Evolutionary conservation across 345 rosid genomes (phyloP), one percentile per base, ranked within the genome.

Genomic region (Citrus medica): DNA sequence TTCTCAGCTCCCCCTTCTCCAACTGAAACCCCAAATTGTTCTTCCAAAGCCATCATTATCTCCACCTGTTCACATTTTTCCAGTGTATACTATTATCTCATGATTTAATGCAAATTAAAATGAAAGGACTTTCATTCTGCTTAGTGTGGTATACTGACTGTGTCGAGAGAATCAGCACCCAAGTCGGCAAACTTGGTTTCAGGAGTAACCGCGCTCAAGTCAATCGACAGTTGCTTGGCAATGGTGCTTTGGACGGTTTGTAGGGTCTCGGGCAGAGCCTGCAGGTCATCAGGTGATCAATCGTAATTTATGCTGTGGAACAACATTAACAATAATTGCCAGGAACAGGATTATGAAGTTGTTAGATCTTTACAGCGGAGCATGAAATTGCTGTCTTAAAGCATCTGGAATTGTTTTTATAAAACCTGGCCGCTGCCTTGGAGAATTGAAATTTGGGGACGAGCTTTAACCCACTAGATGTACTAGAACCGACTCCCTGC

Each of bases 81-180:
- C 62, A 71, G 22, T 53, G 19, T 60, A 16, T 3, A 1, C 17
- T 46, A 46, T 46, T 17, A 46, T 46, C 51, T 46, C 17, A 25
- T 22, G 42, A 6, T 22, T 37, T 35, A 35, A 22, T 22, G 10
- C 8, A 38, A 64, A 32, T 24, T 7, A 21, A 46, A 14, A 38
- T 38, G 17, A 24, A n/a, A 7, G 68, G 28, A 71, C 9, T 71
- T 53, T 7, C 2, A 55, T 55, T 19, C 48, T 67, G 24, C 9
- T 9, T 38, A 10, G 42, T 9, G 35, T 62, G 22, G 19, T 28
- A 64, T 33, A 21, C 32, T 16, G 81, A 89, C 92, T 72, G 87
- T 89, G 86, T 90, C 91, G 21, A 90, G 92, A 28, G 94, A 90
- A 83, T 90, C 94, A 60, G 92, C 92, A 71, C 94, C 94, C 88